Base-by-base conservation (phyloP, 2,329 filamentous ascomycete species). In the Curvularia sp. region DNA sequence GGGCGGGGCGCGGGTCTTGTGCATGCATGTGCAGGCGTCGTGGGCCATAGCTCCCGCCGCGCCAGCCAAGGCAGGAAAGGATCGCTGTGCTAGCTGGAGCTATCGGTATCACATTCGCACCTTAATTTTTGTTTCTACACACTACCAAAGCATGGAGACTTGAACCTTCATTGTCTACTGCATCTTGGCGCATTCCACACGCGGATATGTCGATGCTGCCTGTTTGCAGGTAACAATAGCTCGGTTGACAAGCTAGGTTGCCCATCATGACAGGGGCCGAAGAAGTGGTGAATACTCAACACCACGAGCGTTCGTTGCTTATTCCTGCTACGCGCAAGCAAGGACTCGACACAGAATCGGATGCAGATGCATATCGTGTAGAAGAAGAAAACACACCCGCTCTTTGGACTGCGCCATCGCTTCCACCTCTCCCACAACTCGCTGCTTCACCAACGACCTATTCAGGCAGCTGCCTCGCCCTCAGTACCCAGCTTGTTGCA, bases 381-480 rank as follows among this genome's bases (percentile, higher is more conserved):
- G 41, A 26, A 15, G 3, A 48, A 7, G 30, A 22, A 5, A 1
- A 20, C 3, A 13, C 28, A 4, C 13, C 28, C 13, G 30, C 20
- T 8, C 9, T 22, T 4, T 48, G 15, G 28, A 48, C 12, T 15
- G 18, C 18, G 9, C 28, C 44, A 12, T 10, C 13, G 9, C 30
- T 48, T 7, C 15, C 46, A 10, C 41, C 53, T 15, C 31, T 69
- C 3, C 69, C 73, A 9, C 30, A 18, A 12, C 65, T 75, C 30
- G 58, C 64, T 2, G 33, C 58, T 1, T 52, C 20, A n/a, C 72
- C 75, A 0, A 57, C 50, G 15, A 56, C 64, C 24, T 69, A 75
- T 48, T 55, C 76, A 0, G 73, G 73, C 49, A 77, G 73, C 57
- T 79, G 77, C 59, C 71, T 78, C 35, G 69, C 65, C 51, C 69